phyloP scores from a whole-genome alignment of 192 early-diverging fungal genomes.

The Backusella liffmaniae region DNA sequence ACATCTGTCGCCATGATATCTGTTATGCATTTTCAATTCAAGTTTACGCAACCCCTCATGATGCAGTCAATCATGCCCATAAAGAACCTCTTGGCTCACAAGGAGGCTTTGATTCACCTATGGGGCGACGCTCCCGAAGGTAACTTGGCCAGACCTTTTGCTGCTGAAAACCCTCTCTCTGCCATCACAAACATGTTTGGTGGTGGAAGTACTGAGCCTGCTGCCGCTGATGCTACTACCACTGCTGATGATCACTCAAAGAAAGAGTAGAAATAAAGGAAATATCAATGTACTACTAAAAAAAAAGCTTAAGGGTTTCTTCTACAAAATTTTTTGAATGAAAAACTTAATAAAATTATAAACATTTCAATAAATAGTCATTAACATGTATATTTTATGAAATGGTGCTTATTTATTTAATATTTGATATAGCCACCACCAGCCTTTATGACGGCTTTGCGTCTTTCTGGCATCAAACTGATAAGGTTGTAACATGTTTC shows the following conservation, averaged over 20 bases:
- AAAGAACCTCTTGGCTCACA: slow-evolving; percentile 66
- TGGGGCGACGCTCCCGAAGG: slow-evolving; percentile 77
- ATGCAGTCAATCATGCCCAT: slow-evolving; percentile 86
- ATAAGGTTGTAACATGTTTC: too few relatives aligned
- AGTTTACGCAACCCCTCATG: slow-evolving; percentile 85
- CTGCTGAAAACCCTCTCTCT: slow-evolving; percentile 73
- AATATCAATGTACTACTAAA: neutral
- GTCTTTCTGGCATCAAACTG: too few relatives aligned
- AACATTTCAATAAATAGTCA: too few relatives aligned
- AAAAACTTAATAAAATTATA: too few relatives aligned
- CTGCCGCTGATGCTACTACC: slow-evolving; percentile 6
- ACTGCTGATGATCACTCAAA: slow-evolving; percentile 2
- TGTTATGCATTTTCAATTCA: slow-evolving; percentile 87
- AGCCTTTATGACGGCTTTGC: too few relatives aligned
- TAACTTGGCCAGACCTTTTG: slow-evolving; percentile 84
- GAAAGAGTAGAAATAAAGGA: slow-evolving; percentile 10
- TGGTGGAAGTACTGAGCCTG: slow-evolving; percentile 21
- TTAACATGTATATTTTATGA: too few relatives aligned
- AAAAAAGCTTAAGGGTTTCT: neutral
- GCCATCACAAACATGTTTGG: slow-evolving; percentile 35
- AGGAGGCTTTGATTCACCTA: slow-evolving; percentile 81
- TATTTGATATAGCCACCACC: too few relatives aligned
- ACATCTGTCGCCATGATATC: slow-evolving; percentile 71
- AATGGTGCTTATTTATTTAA: too few relatives aligned
- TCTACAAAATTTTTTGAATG: too few relatives aligned